These are phyloP conservation scores for Hortiboletus campestris DNA, from an alignment of 768 basidiomycete species.

Conservation along the genomic window DNA sequence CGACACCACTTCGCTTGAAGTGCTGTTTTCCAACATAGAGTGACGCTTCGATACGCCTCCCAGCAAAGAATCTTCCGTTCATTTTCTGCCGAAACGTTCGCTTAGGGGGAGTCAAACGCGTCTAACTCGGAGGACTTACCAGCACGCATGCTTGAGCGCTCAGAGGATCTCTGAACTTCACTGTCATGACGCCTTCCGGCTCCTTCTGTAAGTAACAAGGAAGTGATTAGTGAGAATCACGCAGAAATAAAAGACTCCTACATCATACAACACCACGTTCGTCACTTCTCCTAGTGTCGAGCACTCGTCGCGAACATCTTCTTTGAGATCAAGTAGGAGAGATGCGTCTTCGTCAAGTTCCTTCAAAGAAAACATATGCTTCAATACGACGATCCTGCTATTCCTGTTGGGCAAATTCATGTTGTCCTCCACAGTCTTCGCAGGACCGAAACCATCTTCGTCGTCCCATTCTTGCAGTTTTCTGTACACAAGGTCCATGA, in stretches of 20 bases:
- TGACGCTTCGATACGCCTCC: slow-evolving; percentile 76
- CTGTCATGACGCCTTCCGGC: slow-evolving; percentile 89
- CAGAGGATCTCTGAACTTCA: slow-evolving; percentile 92
- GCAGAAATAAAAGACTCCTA: slow-evolving; percentile 40
- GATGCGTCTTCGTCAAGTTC: slow-evolving; percentile 85
- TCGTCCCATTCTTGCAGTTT: slow-evolving; percentile 95
- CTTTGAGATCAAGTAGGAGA: slow-evolving; percentile 87
- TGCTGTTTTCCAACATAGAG: slow-evolving; percentile 80
- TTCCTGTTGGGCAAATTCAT: slow-evolving; percentile 47
- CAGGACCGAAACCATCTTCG: slow-evolving; percentile 86
- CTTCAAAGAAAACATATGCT: slow-evolving; percentile 89
- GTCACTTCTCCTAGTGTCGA: slow-evolving; percentile 90
- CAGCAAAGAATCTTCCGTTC: slow-evolving; percentile 90
- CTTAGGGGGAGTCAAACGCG: neutral
- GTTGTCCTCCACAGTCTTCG: slow-evolving; percentile 54
- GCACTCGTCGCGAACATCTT: slow-evolving; percentile 95
- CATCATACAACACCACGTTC: slow-evolving; percentile 93
- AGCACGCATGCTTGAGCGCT: slow-evolving; percentile 91
- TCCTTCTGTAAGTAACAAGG: slow-evolving; percentile 62
- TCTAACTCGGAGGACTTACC: slow-evolving; percentile 43
- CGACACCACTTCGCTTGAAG: slow-evolving; percentile 72
- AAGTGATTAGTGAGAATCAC: slow-evolving; percentile 1
- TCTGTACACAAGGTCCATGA: slow-evolving; percentile 41
- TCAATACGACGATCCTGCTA: slow-evolving; percentile 85
- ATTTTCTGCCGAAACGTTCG: slow-evolving; percentile 65